A percentile compares a stretch with the other conserved stretches of the same genome.
phyloP scores from a whole-genome alignment of 2,329 filamentous ascomycete genomes.

The Verruconis gallopava region DNA sequence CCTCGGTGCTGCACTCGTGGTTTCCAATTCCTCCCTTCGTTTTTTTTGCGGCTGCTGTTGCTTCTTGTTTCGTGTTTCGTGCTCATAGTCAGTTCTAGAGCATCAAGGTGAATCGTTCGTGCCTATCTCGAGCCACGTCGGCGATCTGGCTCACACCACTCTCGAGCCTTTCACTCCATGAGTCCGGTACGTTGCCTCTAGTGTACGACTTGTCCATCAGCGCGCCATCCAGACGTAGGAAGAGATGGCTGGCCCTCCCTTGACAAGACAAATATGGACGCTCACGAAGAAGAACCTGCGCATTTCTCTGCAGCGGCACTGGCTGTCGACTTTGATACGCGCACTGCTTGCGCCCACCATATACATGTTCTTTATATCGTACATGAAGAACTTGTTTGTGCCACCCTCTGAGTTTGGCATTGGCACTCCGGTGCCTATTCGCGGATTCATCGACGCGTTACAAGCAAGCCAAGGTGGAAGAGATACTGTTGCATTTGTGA shows the following conservation, averaged over 20 bases:
- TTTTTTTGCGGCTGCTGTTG: no score
- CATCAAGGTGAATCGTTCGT: no score
- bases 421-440: constrained; percentile 46
- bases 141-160: no score
- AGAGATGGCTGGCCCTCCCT: neutral
- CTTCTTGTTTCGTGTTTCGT: no score
- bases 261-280: constrained; percentile 41
- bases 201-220: no score
- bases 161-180: no score
- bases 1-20: no score
- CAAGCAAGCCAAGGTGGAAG: constrained; percentile 43
- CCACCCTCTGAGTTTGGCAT: constrained; percentile 66
- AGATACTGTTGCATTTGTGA: constrained; percentile 63
- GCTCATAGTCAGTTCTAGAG: no score
- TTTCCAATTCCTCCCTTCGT: no score
- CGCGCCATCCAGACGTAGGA: no score
- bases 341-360: constrained; percentile 45
- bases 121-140: no score
- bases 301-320: constrained; percentile 40
- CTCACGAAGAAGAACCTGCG: constrained; percentile 45
- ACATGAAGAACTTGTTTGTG: constrained; percentile 72
- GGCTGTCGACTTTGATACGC: constrained; percentile 40
- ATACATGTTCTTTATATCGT: constrained; percentile 42
- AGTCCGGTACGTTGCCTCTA: no score
- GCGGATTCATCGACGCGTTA: constrained; percentile 53